These are phyloP conservation scores for Haematococcus lacustris DNA, from an alignment of 139 green algal genomes.

Conservation along the genomic window DNA sequence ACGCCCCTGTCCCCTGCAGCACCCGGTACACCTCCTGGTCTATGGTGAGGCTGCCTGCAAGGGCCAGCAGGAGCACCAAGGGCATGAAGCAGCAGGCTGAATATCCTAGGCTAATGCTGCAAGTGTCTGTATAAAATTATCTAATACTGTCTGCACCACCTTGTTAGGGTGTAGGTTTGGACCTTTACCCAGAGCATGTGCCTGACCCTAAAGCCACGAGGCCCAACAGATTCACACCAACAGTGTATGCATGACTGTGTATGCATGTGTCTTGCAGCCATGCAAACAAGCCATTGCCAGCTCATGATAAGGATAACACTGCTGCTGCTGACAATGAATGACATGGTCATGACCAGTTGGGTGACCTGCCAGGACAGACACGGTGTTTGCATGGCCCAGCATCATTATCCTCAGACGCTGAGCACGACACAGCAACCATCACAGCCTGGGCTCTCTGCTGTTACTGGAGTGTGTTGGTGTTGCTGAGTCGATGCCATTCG, in stretches of 20 bases:
- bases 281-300: background rate
- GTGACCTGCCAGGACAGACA: no score
- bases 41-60: conserved; percentile 57
- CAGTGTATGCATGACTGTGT: background rate
- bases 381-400: no score
- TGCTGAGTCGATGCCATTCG: no score
- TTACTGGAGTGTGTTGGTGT: no score
- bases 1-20: conserved; percentile 67
- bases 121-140: background rate
- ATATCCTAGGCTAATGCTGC: background rate
- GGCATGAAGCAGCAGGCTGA: background rate
- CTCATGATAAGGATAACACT: no score
- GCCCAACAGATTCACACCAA: background rate
- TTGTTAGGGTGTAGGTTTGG: background rate
- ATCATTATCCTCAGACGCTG: no score
- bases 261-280: background rate
- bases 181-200: no score
- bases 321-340: no score
- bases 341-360: no score
- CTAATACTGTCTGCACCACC: background rate
- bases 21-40: conserved; percentile 69
- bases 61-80: background rate
- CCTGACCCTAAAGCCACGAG: no score
- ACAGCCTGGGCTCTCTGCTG: no score
- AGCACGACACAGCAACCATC: no score